A percentile compares a stretch with the other conserved stretches of the same genome.
These are phyloP conservation scores for Hymenochaete sp. DNA, from an alignment of 1,284 basidiomycete species.

Conservation along the genomic window DNA sequence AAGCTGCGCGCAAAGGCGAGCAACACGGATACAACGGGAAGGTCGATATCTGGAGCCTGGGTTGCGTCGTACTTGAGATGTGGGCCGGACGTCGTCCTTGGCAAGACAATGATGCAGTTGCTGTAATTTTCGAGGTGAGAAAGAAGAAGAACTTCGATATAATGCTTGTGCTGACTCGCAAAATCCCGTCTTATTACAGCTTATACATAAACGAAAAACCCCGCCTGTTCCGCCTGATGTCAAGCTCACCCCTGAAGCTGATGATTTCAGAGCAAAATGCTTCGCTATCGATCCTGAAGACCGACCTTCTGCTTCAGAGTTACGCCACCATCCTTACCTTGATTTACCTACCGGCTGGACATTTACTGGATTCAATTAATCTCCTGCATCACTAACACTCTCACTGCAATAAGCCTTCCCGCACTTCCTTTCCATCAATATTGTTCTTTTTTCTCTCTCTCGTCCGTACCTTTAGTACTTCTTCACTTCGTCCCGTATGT, in stretches of 20 bases:
- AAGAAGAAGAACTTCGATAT: slow-evolving; percentile 20
- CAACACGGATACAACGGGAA: slow-evolving; percentile 80
- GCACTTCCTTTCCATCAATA: slow-evolving; percentile 10
- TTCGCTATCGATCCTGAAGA: slow-evolving; percentile 86
- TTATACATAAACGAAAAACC: slow-evolving; percentile 73
- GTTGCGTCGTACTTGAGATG: slow-evolving; percentile 98
- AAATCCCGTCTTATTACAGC: slow-evolving; percentile 36
- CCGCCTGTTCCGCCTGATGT: slow-evolving; percentile 88
- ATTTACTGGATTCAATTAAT: slow-evolving; percentile 51
- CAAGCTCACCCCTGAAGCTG: slow-evolving; percentile 62
- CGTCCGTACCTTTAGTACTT: slow-evolving; percentile 1
- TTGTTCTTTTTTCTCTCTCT: slow-evolving; percentile 3
- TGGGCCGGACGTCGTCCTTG: slow-evolving; percentile 93
- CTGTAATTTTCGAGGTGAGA: slow-evolving; percentile 86
- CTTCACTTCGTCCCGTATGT: too few species aligned
- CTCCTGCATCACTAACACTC: slow-evolving; percentile 24
- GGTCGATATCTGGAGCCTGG: slow-evolving; percentile 97
- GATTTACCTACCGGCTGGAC: slow-evolving; percentile 67
- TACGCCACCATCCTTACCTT: slow-evolving; percentile 82
- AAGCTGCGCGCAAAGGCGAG: slow-evolving; percentile 60
- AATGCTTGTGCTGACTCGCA: not conserved
- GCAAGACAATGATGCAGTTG: slow-evolving; percentile 82
- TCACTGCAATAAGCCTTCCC: slow-evolving; percentile 23
- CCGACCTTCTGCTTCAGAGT: slow-evolving; percentile 76
- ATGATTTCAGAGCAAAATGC: slow-evolving; percentile 85